Conservation (phyloP, 1,139 yeast species). For the Geotrichum klebahnii region DNA sequence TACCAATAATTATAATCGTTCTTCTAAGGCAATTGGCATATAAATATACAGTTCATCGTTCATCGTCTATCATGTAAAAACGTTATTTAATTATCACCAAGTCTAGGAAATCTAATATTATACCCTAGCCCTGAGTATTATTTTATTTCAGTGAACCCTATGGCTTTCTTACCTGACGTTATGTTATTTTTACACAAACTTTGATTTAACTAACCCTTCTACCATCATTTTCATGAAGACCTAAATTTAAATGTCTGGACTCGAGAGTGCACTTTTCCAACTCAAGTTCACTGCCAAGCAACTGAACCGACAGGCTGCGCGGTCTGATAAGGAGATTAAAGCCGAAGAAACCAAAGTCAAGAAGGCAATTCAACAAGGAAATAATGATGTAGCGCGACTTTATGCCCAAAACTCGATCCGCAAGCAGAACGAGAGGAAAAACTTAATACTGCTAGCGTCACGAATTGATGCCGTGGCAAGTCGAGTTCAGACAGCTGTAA, state of each 20-base stretch:
- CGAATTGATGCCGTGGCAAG: conserved; percentile 95
- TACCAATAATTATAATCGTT: no score
- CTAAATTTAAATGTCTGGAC: conserved; percentile 23
- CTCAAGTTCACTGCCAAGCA: conserved; percentile 84
- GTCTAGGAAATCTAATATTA: no score
- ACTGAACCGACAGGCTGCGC: conserved; percentile 80
- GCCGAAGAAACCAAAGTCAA: conserved; percentile 84
- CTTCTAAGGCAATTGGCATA: no score
- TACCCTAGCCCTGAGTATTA: no score
- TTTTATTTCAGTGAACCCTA: no score
- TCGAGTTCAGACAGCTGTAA: conserved; percentile 93
- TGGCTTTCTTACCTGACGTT: no score
- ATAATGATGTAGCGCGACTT: conserved; percentile 86
- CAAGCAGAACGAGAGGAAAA: conserved; percentile 81
- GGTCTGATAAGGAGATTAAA: conserved; percentile 86
- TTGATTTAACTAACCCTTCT: no score
- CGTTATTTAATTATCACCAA: no score
- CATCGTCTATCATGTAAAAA: no score
- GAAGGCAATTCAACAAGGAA: conserved; percentile 78
- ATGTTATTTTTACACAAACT: no score
- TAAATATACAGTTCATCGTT: no score
- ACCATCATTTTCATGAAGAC: no score
- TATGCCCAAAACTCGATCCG: conserved; percentile 96
- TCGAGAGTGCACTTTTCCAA: conserved; percentile 22
- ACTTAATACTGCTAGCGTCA: conserved; percentile 75